Conservation (phyloP, 2,329 filamentous ascomycete species). For the Didymella sp. region DNA sequence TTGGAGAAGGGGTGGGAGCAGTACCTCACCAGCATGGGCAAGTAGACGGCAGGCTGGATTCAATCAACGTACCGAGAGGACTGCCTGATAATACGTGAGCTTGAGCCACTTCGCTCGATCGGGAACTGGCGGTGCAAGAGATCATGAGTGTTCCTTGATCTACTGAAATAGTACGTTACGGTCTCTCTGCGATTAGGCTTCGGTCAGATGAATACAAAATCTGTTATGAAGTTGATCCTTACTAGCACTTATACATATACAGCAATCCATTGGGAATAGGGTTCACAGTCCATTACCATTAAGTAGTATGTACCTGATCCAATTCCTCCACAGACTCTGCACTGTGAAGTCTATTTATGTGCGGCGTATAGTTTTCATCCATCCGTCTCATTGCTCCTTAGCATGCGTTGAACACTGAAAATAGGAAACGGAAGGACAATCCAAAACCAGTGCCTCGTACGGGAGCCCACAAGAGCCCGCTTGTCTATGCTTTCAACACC, state of each 20-base stretch:
- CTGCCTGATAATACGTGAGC: background rate
- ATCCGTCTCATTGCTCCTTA: conserved; percentile 37
- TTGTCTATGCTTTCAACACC: conserved; percentile 47
- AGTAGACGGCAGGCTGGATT: conserved; percentile 24
- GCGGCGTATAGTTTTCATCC: conserved; percentile 38
- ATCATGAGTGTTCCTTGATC: background rate
- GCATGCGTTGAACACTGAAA: conserved; percentile 31
- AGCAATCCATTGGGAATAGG: background rate
- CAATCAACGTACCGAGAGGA: background rate
- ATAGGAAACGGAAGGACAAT: conserved; percentile 22
- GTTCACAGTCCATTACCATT: conserved; percentile 41
- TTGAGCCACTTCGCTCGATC: background rate
- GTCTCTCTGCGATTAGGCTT: background rate
- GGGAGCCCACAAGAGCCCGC: conserved; percentile 32
- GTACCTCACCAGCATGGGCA: conserved; percentile 57
- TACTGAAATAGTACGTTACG: background rate
- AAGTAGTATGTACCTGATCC: conserved; percentile 34
- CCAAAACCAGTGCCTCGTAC: conserved; percentile 20
- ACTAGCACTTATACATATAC: background rate
- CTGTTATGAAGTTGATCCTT: background rate
- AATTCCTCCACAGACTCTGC: conserved; percentile 23
- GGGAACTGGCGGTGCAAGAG: background rate
- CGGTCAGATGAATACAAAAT: background rate
- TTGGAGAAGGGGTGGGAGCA: conserved; percentile 63
- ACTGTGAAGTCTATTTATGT: conserved; percentile 42